Evolutionary conservation across 129 eudicot genomes (phyloP).

Genomic region (Kitagawia praeruptora): DNA sequence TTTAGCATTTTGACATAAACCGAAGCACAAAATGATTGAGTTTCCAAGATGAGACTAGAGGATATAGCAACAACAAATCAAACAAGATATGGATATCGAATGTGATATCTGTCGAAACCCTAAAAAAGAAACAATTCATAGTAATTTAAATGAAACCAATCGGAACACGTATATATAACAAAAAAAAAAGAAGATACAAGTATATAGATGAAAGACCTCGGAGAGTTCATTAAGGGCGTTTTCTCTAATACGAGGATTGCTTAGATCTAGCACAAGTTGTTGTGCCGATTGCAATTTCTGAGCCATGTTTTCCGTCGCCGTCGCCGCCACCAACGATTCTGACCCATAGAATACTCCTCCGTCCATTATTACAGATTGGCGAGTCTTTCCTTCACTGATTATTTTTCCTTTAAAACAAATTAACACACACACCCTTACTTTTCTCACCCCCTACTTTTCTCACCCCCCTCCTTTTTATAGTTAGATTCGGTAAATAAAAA

Average conservation of each 20-base stretch:
- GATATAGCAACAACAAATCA: not conserved
- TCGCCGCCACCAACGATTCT: not conserved
- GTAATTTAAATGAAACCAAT: not conserved
- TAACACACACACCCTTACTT: not conserved
- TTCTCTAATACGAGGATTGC: conserved; percentile 76
- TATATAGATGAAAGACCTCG: conserved; percentile 25
- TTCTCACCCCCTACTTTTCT: too few species aligned
- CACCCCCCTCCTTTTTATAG: not conserved
- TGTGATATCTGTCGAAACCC: not conserved
- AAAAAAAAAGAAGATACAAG: too few species aligned
- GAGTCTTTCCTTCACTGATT: not conserved
- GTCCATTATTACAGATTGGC: conserved; percentile 21
- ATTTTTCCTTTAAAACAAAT: not conserved
- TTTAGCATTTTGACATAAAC: not conserved
- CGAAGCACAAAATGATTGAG: not conserved
- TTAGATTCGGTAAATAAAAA: too few species aligned
- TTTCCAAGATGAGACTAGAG: not conserved
- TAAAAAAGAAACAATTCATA: not conserved
- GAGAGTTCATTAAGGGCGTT: conserved; percentile 89
- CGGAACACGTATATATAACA: not conserved
- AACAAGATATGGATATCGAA: not conserved
- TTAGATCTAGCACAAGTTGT: conserved; percentile 76
- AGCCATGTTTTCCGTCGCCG: conserved; percentile 22
- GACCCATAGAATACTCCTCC: conserved; percentile 17
- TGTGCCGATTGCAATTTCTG: conserved; percentile 73